Evolutionary conservation across 805 yeast genomes (phyloP).

Genomic region (Clavispora fructus): DNA sequence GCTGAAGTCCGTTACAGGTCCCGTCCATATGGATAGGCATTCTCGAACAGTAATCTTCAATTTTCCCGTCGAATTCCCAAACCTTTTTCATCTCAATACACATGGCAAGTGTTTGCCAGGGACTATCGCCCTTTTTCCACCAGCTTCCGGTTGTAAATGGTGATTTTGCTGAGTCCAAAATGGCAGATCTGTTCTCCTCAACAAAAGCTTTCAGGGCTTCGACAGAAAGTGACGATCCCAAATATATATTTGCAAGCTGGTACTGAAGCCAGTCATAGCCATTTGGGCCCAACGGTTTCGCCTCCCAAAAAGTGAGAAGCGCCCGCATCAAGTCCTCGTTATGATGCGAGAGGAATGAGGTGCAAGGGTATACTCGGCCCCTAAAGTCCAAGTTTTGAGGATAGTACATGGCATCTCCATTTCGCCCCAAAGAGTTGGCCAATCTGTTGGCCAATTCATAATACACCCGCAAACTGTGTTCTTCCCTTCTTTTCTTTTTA

Average conservation of each 20-base stretch:
- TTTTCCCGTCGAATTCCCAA: conserved; percentile 9
- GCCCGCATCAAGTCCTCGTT: conserved; percentile 31
- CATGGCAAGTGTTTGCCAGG: conserved; percentile 35
- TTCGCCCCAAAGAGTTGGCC: conserved; percentile 21
- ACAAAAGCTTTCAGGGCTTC: conserved; percentile 24
- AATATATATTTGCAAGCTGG: conserved; percentile 33
- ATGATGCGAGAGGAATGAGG: conserved; percentile 29
- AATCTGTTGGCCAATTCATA: conserved; percentile 17
- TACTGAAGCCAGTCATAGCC: conserved; percentile 37
- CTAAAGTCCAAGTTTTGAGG: conserved; percentile 39
- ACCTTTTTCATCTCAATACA: conserved; percentile 28
- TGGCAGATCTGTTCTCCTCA: conserved; percentile 15
- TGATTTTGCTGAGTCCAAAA: conserved; percentile 22
- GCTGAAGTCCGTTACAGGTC: conserved; percentile 43
- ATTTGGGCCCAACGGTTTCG: conserved; percentile 27
- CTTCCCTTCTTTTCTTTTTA: not conserved
- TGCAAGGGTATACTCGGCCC: conserved; percentile 38
- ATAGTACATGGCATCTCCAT: conserved; percentile 32
- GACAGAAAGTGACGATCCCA: conserved; percentile 22
- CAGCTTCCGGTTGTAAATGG: conserved; percentile 25
- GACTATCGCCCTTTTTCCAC: conserved; percentile 36
- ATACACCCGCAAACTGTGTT: conserved; percentile 14
- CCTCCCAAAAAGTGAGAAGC: conserved; percentile 34
- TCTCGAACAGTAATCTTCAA: conserved; percentile 21
- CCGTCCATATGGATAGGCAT: conserved; percentile 41